Conservation (phyloP, 306 rosid species). For the Pterocarpus macrocarpus region DNA sequence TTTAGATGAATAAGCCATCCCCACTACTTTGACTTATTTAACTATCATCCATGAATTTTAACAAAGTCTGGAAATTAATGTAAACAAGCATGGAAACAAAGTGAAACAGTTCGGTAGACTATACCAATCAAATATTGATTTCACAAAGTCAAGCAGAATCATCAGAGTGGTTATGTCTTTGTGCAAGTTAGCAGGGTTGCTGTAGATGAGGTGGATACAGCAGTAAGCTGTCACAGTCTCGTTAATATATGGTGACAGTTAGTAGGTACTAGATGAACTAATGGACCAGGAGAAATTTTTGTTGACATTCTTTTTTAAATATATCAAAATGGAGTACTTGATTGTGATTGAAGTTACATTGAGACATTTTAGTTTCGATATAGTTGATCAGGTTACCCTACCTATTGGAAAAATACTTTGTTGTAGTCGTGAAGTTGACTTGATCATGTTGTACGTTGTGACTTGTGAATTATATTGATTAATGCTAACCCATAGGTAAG, state of each 20-base stretch:
- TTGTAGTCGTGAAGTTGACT: background rate
- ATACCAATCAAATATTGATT: conserved; percentile 15
- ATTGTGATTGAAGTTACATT: background rate
- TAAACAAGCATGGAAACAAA: background rate
- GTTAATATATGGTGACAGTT: background rate
- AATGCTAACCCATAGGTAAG: background rate
- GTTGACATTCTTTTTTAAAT: background rate
- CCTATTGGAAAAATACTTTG: no score
- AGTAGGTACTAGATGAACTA: conserved; percentile 7
- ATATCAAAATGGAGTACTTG: background rate
- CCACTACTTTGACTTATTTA: no score
- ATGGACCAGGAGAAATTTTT: conserved; percentile 16
- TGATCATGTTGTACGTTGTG: conserved; percentile 9
- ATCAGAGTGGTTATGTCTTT: conserved; percentile 23
- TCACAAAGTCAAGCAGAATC: conserved; percentile 31
- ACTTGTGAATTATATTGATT: background rate
- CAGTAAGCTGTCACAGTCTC: conserved; percentile 12
- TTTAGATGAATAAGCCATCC: background rate
- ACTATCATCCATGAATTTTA: no score
- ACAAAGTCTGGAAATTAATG: background rate
- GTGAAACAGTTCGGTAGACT: background rate
- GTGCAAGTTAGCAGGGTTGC: background rate
- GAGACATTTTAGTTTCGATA: background rate
- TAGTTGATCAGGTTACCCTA: background rate
- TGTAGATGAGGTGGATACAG: conserved; percentile 2